Conservation (phyloP, 225 moss, liverwort and hornwort species). For the Marchantia paleacea region DNA sequence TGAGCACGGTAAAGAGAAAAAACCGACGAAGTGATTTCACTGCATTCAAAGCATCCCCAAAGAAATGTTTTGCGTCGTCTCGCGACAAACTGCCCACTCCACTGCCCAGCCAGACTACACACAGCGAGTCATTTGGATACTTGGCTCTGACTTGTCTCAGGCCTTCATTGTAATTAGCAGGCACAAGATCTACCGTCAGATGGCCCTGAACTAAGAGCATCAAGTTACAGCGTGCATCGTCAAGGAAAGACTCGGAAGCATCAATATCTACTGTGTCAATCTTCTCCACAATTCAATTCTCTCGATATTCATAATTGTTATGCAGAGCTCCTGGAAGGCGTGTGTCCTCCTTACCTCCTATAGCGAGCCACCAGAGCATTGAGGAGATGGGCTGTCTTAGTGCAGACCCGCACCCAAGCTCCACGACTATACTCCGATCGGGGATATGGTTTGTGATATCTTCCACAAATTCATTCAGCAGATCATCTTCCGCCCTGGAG, state of each 20-base stretch:
- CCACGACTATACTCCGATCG: constrained; percentile 56
- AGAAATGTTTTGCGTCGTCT: constrained; percentile 49
- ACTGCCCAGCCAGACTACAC: constrained; percentile 76
- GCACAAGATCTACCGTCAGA: constrained; percentile 49
- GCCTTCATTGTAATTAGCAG: constrained; percentile 66
- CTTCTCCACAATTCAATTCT: no score
- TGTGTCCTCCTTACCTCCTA: constrained; percentile 37
- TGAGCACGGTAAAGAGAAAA: constrained; percentile 52
- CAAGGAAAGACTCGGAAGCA: constrained; percentile 62
- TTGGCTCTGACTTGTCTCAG: constrained; percentile 53
- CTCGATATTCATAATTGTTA: no score
- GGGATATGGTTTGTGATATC: constrained; percentile 53
- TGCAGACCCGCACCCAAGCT: constrained; percentile 86
- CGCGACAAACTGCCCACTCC: constrained; percentile 59
- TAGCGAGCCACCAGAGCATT: constrained; percentile 49
- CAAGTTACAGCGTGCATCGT: constrained; percentile 61
- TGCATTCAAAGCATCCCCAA: constrained; percentile 43
- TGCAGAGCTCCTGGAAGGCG: background rate
- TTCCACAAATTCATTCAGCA: constrained; percentile 44
- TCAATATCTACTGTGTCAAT: constrained; percentile 50
- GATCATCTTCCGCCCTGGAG: constrained; percentile 56
- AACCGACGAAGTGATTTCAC: constrained; percentile 54
- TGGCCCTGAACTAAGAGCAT: constrained; percentile 49
- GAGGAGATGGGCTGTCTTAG: constrained; percentile 57
- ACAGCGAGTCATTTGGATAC: constrained; percentile 55